phyloP scores from a whole-genome alignment of 441 rosid genomes.

The Cnidoscolus chayamansa region DNA sequence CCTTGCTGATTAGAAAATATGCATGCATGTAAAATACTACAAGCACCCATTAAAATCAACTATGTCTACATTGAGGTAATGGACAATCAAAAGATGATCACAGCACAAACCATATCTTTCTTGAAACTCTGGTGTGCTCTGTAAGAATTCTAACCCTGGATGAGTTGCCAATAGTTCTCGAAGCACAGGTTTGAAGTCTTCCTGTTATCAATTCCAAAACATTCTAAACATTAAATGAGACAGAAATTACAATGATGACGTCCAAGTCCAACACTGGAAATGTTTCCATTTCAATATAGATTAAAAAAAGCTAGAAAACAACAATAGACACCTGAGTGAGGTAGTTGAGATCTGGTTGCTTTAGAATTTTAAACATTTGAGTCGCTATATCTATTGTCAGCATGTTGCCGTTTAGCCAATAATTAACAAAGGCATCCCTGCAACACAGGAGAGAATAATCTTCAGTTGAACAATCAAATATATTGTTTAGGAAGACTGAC shows the following conservation, averaged over 20 bases:
- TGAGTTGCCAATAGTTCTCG: constrained; percentile 91
- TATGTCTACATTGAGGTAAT: neutral
- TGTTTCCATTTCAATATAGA: neutral
- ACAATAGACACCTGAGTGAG: constrained; percentile 60
- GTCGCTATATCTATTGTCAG: constrained; percentile 79
- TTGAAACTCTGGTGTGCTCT: constrained; percentile 97
- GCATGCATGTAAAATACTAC: neutral
- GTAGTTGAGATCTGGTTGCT: constrained; percentile 67
- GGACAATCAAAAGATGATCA: constrained; percentile 9
- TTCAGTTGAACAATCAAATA: neutral
- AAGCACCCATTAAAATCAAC: neutral
- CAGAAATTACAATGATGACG: neutral
- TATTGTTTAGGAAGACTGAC: neutral
- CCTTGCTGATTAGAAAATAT: neutral
- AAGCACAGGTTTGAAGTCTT: constrained; percentile 86
- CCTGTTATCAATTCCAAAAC: constrained; percentile 48
- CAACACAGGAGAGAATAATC: constrained; percentile 9
- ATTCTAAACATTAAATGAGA: constrained; percentile 14
- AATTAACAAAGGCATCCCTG: constrained; percentile 88
- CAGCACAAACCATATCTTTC: constrained; percentile 88
- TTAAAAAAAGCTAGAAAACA: neutral
- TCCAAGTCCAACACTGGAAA: neutral
- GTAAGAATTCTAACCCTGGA: constrained; percentile 94
- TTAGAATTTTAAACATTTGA: constrained; percentile 72
- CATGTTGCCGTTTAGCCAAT: constrained; percentile 80